Percentiles rank a stretch among this genome's conserved stretches.
These are phyloP conservation scores for Inonotus hispidus DNA, from an alignment of 1,284 basidiomycete genomes.

Conservation along the genomic window DNA sequence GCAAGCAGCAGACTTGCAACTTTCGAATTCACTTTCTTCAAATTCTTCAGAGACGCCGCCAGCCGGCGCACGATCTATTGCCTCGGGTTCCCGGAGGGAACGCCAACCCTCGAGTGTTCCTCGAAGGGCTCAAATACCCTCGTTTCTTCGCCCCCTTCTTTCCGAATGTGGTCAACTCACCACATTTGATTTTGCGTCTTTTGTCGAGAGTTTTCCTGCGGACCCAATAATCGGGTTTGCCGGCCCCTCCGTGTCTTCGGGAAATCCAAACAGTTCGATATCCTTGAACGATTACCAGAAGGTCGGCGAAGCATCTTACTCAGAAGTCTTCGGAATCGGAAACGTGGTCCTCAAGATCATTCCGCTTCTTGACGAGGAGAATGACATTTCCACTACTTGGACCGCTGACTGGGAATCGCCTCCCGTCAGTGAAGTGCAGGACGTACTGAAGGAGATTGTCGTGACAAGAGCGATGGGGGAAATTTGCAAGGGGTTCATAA, in stretches of 20 bases:
- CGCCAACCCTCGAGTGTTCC: slow-evolving; percentile 25
- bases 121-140: slow-evolving; percentile 30
- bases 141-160: slow-evolving; percentile 55
- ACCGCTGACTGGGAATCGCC: slow-evolving; percentile 46
- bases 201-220: slow-evolving; percentile 71
- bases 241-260: slow-evolving; percentile 39
- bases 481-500: slow-evolving; percentile 71
- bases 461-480: slow-evolving; percentile 77
- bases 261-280: slow-evolving; percentile 23
- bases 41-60: not conserved
- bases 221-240: slow-evolving; percentile 34
- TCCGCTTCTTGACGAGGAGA: slow-evolving; percentile 56
- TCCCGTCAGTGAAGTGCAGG: slow-evolving; percentile 61
- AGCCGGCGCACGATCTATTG: not conserved
- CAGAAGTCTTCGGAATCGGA: slow-evolving; percentile 91
- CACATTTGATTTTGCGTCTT: slow-evolving; percentile 71
- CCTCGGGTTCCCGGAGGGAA: too few relatives aligned
- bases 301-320: slow-evolving; percentile 95
- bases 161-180: slow-evolving; percentile 61
- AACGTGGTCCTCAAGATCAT: slow-evolving; percentile 86
- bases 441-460: slow-evolving; percentile 84
- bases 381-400: slow-evolving; percentile 3
- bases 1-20: slow-evolving; percentile 13
- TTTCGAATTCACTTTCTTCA: not conserved
- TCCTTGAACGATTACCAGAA: slow-evolving; percentile 52